Base-by-base conservation (phyloP, 371 early-diverging fungal species). In the Apophysomyces ossiformis region DNA sequence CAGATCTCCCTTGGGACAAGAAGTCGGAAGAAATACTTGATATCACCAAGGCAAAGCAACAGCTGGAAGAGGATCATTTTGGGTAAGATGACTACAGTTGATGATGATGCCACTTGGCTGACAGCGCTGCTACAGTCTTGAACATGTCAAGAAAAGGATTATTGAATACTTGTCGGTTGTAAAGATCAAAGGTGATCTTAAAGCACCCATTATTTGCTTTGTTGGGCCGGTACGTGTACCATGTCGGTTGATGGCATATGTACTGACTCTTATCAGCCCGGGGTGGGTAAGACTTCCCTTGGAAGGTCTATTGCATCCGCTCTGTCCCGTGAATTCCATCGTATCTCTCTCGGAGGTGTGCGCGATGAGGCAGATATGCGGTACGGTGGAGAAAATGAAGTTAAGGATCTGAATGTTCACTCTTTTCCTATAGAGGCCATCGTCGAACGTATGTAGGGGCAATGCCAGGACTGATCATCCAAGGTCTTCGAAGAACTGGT, bases 391-490 rank as follows among this genome's bases (percentile, higher is more conserved):
- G 39, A 37, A 9, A 26, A 26, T 26, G 26, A 5, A n/a, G 46
- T 8, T 35, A 12, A 21, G 37, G 7, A n/a, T 8, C 12, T 21
- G 32, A 26, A 26, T 26, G 13, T 61, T 43, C 16, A 63, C 13
- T 8, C 5, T 21, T 18, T 21, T 16, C 12, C 9, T 37, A n/a
- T 58, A 86, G 93, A 38, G 96, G 96, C 1, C 96, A 95, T 76
- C 85, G 95, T 11, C 82, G 95, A 21, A 94, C 96, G 3, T 95
- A 95, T 77, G 86, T 95, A 59, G 95, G 94, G 12, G 88, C 94
- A 26, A 79, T 94, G 82, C 96, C 96, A 2, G 96, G 96, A 26
- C 61, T 91, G 4, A 87, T 95, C 58, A 81, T 93, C 9, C 92
- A 93, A 65, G 93, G 88, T 0, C 65, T 94, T 57, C 73, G 85